Base-by-base conservation (phyloP, 805 yeast genomes). In the Myxozyma melibiosi region DNA sequence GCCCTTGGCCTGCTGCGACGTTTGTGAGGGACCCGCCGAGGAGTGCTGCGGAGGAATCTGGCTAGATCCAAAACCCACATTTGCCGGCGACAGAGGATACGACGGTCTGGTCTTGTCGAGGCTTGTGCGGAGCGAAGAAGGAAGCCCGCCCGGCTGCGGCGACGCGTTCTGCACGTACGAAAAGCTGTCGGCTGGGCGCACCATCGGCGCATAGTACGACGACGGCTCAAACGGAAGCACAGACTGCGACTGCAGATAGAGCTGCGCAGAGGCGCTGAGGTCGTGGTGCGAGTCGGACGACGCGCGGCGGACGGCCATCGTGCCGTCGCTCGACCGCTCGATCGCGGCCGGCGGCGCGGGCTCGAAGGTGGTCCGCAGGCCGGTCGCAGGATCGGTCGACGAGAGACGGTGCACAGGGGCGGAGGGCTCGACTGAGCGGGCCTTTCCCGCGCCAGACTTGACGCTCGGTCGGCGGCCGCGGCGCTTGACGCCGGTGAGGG, bases 391-490 rank as follows among this genome's bases (percentile, higher is more conserved):
- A 4, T 27, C 13, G 1, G 35, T 25, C 33, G 28, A 41, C 24
- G 44, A 33, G 38, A 20, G n/a, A 33, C 24, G 20, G 7, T n/a
- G 31, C 31, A 39, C 31, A 16, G 7, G 31, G 13, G 42, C 16
- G 18, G 39, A 30, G n/a, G 33, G 49, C 9, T 48, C 45, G 27
- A 33, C 24, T 16, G 30, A 33, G 33, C 49, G 43, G 2, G 42
- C 16, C 30, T 42, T 48, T n/a, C n/a, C n/a, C 16, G 30, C 3
- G 33, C 31, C 37, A n/a, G n/a, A n/a, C 53, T 49, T 54, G 28
- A 41, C 20, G 16, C 52, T 51, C 38, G 57, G 57, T 28, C 44
- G 37, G 11, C 58, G 51, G 13, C 57, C 54, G 14, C 58, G 54
- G 30, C 45, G 40, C 49, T 43, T 48, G 20, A 16, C 41, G 31